These are phyloP conservation scores for Penicillium italicum DNA, from an alignment of 2,329 filamentous ascomycete genomes.

Conservation along the genomic window DNA sequence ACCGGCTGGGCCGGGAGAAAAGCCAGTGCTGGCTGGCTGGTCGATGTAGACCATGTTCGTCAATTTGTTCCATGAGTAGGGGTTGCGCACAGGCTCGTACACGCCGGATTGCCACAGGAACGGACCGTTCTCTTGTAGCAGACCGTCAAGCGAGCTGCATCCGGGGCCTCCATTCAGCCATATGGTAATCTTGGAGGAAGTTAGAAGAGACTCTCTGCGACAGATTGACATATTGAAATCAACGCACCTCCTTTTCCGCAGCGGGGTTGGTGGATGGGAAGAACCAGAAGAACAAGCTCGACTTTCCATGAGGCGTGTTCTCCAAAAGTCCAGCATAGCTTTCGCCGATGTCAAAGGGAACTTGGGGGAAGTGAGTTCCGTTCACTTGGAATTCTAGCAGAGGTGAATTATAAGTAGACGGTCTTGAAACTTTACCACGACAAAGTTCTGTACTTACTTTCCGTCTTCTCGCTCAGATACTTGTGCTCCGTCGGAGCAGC, in stretches of 20 bases:
- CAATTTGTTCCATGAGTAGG: slow-evolving; percentile 67
- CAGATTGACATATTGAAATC: neutral
- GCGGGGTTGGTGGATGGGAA: slow-evolving; percentile 44
- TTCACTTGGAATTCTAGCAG: slow-evolving; percentile 60
- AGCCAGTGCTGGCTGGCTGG: slow-evolving; percentile 59
- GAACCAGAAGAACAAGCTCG: slow-evolving; percentile 51
- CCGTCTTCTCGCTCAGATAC: slow-evolving; percentile 15
- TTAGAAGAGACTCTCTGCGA: neutral
- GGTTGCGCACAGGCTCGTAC: slow-evolving; percentile 60
- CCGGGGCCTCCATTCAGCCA: slow-evolving; percentile 53
- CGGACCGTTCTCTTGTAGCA: slow-evolving; percentile 72
- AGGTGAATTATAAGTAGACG: neutral
- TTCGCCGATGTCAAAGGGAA: slow-evolving; percentile 62
- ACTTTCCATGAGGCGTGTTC: slow-evolving; percentile 45
- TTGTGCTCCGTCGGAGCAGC: neutral
- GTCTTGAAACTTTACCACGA: neutral
- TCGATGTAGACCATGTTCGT: slow-evolving; percentile 67
- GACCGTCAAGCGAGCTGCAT: slow-evolving; percentile 59
- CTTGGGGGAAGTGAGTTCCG: slow-evolving; percentile 62
- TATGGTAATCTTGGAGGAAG: slow-evolving; percentile 28
- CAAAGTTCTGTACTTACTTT: slow-evolving; percentile 8
- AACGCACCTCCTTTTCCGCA: slow-evolving; percentile 39
- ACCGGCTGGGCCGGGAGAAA: slow-evolving; percentile 61
- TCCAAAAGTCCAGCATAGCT: slow-evolving; percentile 49
- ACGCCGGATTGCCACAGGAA: slow-evolving; percentile 69